A percentile compares a stretch with the other conserved stretches of the same genome.
phyloP scores from a whole-genome alignment of 176 grass and related monocot species.

The Zoysia pacifica region DNA sequence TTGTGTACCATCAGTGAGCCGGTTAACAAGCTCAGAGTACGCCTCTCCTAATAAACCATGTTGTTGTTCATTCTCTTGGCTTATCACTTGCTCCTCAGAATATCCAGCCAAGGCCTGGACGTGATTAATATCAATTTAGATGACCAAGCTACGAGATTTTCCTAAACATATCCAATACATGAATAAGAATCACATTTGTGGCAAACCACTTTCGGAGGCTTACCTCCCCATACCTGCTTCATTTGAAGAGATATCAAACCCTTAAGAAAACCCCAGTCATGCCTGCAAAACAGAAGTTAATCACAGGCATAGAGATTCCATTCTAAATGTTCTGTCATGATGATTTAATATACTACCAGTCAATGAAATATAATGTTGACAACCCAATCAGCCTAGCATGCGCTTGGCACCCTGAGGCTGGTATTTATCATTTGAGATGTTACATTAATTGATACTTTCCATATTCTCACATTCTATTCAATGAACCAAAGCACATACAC shows the following conservation, averaged over 20 bases:
- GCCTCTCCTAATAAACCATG: constrained; percentile 58
- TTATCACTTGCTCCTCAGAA: constrained; percentile 49
- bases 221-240: constrained; percentile 93
- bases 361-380: constrained; percentile 2
- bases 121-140: constrained; percentile 40
- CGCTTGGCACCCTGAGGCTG: neutral
- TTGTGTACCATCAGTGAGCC: constrained; percentile 82
- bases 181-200: constrained; percentile 14
- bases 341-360: constrained; percentile 18
- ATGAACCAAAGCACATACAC: neutral
- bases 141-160: neutral
- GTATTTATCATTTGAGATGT: constrained; percentile 29
- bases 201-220: constrained; percentile 45
- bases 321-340: neutral
- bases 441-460: constrained; percentile 9
- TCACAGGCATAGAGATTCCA: constrained; percentile 16
- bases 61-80: constrained; percentile 38
- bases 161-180: constrained; percentile 3
- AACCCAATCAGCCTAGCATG: constrained; percentile 22
- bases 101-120: constrained; percentile 84
- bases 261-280: constrained; percentile 88
- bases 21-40: constrained; percentile 63
- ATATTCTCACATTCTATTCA: constrained; percentile 17
- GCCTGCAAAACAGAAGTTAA: constrained; percentile 59
- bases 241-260: constrained; percentile 70